Percentiles rank a stretch among this genome's conserved stretches.
Evolutionary conservation across 1,284 basidiomycete genomes (phyloP).

Genomic region (Rhodotorula sp.): DNA sequence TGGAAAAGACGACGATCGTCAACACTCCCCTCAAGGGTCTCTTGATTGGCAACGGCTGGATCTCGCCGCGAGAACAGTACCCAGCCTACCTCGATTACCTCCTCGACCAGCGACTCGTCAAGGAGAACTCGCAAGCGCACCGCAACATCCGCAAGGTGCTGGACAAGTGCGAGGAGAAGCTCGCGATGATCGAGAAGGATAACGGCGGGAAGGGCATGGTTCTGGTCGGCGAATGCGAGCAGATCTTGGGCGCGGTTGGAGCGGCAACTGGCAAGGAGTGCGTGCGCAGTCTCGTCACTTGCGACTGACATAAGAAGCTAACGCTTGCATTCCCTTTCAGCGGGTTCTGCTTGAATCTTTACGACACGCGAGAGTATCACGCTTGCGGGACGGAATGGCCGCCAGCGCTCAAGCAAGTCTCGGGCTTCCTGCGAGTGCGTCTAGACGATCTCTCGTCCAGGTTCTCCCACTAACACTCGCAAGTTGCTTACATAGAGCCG

Average conservation of each 20-base stretch:
- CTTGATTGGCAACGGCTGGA: slow-evolving; percentile 97
- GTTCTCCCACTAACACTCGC: no score
- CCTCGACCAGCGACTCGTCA: slow-evolving; percentile 70
- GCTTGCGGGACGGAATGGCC: slow-evolving; percentile 99
- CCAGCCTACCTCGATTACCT: slow-evolving; percentile 62
- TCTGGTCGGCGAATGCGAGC: slow-evolving; percentile 64
- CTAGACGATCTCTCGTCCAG: slow-evolving; percentile 10
- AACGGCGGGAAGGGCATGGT: slow-evolving; percentile 55
- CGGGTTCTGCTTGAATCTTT: slow-evolving; percentile 83
- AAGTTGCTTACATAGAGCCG: slow-evolving; percentile 55
- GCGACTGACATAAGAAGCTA: slow-evolving; percentile 50
- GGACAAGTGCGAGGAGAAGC: slow-evolving; percentile 60
- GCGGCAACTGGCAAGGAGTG: slow-evolving; percentile 42
- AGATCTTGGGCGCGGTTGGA: slow-evolving; percentile 64
- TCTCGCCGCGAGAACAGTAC: slow-evolving; percentile 84
- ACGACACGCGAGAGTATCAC: slow-evolving; percentile 80
- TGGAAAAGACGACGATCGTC: slow-evolving; percentile 30
- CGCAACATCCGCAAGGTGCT: slow-evolving; percentile 62
- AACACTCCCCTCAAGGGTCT: slow-evolving; percentile 64
- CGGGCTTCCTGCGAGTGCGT: slow-evolving; percentile 73
- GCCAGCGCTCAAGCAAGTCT: slow-evolving; percentile 72
- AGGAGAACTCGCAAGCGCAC: slow-evolving; percentile 66
- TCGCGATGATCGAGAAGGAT: slow-evolving; percentile 53
- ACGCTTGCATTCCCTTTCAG: slow-evolving; percentile 2
- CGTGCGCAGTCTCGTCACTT: slow-evolving; percentile 50